Percentiles rank a stretch among this genome's conserved stretches.
These are phyloP conservation scores for Dinochytrium kinnereticum DNA, from an alignment of 371 early-diverging fungal genomes.

Conservation along the genomic window DNA sequence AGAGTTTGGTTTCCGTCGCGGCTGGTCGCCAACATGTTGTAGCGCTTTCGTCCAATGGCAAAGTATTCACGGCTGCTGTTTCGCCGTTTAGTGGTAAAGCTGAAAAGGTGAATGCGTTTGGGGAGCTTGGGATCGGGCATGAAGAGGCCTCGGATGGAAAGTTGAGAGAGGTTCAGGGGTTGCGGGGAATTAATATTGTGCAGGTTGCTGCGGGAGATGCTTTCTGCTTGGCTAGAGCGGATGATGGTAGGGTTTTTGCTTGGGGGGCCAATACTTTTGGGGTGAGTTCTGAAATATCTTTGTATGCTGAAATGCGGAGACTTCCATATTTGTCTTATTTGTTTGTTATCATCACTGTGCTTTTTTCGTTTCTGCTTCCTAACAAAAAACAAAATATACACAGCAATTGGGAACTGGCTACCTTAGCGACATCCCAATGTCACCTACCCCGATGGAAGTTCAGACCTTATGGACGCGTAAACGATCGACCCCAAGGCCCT, in stretches of 20 bases:
- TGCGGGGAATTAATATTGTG: slow-evolving; percentile 13
- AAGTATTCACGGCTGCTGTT: slow-evolving; percentile 32
- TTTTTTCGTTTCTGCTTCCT: no score
- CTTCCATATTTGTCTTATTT: neutral
- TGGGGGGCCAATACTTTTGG: slow-evolving; percentile 48
- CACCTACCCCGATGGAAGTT: slow-evolving; percentile 21
- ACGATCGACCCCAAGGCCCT: neutral
- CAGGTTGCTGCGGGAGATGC: slow-evolving; percentile 43
- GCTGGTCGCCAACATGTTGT: slow-evolving; percentile 44
- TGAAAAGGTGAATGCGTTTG: slow-evolving; percentile 27
- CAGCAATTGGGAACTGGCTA: slow-evolving; percentile 25
- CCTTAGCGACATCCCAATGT: neutral
- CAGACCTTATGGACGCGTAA: slow-evolving; percentile 8
- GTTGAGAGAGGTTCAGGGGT: slow-evolving; percentile 3
- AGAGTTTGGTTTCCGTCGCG: slow-evolving; percentile 30
- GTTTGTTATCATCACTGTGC: no score
- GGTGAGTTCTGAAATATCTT: slow-evolving; percentile 29
- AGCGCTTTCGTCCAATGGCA: slow-evolving; percentile 37
- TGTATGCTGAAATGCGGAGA: neutral
- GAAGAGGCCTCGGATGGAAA: neutral
- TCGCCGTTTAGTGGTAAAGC: neutral
- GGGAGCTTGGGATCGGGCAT: slow-evolving; percentile 39
- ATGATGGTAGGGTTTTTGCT: slow-evolving; percentile 45
- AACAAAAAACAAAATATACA: no score
- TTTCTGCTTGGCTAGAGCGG: slow-evolving; percentile 38